Percentiles rank a stretch among this genome's conserved stretches.
Evolutionary conservation across 116 monocot genomes (phyloP).

Genomic region (Thalassia testudinum): DNA sequence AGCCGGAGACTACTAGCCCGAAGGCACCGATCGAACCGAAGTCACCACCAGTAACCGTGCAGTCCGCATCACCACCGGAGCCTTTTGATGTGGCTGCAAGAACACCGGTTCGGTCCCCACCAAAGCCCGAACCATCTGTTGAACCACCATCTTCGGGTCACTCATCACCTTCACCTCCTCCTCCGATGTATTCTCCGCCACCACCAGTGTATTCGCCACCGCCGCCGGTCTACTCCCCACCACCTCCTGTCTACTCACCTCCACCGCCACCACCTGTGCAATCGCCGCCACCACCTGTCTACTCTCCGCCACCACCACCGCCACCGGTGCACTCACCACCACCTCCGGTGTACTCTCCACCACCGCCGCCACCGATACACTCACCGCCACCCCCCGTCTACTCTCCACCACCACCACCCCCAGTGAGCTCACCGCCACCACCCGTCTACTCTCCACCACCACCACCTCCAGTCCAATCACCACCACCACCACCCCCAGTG

Average conservation of each 20-base stretch:
- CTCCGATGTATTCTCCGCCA: not conserved
- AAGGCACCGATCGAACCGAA: not conserved
- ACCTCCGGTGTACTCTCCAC: not conserved
- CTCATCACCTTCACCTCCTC: conserved; percentile 1
- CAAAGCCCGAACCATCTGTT: not conserved
- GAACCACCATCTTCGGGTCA: not conserved
- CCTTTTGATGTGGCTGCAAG: not conserved
- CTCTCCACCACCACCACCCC: not conserved
- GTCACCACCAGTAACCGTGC: not conserved
- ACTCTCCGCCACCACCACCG: not conserved
- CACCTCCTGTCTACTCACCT: conserved; percentile 1
- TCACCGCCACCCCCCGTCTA: conserved; percentile 1
- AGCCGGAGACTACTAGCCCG: not conserved
- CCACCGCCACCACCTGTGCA: not conserved
- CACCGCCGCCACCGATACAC: not conserved
- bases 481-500: conserved; percentile 10
- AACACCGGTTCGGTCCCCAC: conserved; percentile 6
- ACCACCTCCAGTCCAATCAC: not conserved
- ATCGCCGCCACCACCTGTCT: not conserved
- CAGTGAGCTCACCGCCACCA: not conserved
- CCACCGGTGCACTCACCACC: not conserved
- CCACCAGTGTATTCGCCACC: not conserved
- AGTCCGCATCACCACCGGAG: not conserved
- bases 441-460: not conserved
- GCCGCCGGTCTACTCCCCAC: not conserved